Percentiles rank a stretch among this genome's conserved stretches.
Conservation (phyloP, 2,329 filamentous ascomycete species). For the Aspergillus sp. region DNA sequence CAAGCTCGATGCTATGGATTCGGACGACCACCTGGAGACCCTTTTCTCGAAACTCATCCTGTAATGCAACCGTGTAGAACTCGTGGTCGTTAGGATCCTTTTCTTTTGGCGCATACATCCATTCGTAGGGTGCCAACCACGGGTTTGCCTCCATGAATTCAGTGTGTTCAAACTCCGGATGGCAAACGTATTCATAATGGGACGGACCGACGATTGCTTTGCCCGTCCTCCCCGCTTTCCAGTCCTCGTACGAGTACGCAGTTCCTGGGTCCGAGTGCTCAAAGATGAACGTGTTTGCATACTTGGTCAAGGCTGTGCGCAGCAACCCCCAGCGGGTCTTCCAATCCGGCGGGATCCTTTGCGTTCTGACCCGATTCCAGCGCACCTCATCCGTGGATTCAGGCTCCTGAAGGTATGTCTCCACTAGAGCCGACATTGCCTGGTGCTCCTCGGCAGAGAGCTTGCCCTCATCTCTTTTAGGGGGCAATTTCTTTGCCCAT, state of each 20-base stretch:
- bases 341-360: constrained; percentile 6
- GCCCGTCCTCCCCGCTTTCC: constrained; percentile 12
- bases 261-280: constrained; percentile 13
- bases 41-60: constrained; percentile 12
- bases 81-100: constrained; percentile 6
- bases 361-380: constrained; percentile 3
- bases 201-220: constrained; percentile 8
- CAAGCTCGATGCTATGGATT: constrained; percentile 11
- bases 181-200: not conserved
- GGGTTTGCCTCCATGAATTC: not conserved
- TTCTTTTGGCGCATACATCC: constrained; percentile 1
- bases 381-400: constrained; percentile 7
- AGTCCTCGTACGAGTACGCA: constrained; percentile 13
- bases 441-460: constrained; percentile 8
- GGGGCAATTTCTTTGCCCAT: constrained; percentile 5
- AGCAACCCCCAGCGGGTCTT: not conserved
- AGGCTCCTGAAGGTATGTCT: constrained; percentile 1
- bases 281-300: constrained; percentile 6
- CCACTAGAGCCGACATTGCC: not conserved
- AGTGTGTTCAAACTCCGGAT: not conserved
- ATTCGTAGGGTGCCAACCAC: not conserved
- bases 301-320: constrained; percentile 5
- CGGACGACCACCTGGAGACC: constrained; percentile 14
- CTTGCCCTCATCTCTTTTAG: not conserved
- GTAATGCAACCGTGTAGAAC: constrained; percentile 12